Evolutionary conservation across 169 alveolate species (phyloP).

Genomic region (Toxoplasma gondii): DNA sequence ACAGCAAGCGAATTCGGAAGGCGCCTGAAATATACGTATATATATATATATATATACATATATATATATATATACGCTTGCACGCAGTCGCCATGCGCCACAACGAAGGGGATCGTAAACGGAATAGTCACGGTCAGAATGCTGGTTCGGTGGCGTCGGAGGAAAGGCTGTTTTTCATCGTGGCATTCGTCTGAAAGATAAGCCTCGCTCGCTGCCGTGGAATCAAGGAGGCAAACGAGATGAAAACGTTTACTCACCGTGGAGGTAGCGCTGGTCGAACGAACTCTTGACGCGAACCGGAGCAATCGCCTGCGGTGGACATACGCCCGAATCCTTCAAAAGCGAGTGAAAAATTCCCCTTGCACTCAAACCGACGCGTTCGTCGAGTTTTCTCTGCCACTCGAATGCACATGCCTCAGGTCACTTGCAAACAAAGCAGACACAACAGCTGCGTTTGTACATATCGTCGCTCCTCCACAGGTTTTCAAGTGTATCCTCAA

Average conservation of each 20-base stretch:
- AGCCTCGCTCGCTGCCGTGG: background rate
- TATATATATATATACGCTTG: background rate
- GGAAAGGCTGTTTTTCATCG: too few species aligned
- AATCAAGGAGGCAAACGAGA: background rate
- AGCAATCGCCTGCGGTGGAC: background rate
- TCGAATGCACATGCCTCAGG: too few species aligned
- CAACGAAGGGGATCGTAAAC: background rate
- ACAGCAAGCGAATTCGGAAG: background rate
- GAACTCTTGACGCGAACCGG: background rate
- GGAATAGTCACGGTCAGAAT: background rate
- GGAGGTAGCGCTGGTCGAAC: background rate
- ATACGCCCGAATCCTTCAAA: background rate
- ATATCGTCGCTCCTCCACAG: too few species aligned
- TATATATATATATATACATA: constrained; percentile 2
- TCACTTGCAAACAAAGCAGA: too few species aligned
- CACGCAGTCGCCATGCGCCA: background rate
- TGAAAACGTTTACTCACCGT: background rate
- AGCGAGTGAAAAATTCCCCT: background rate
- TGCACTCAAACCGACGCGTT: too few species aligned
- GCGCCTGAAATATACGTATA: background rate
- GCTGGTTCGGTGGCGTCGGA: background rate
- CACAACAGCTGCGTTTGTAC: too few species aligned
- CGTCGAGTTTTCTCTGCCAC: too few species aligned
- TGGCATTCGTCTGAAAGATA: too few species aligned
- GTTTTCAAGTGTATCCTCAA: too few species aligned